Percentiles rank a stretch among this genome's conserved stretches.
Evolutionary conservation across 495 filamentous ascomycete genomes (phyloP).

Genomic region (Extremus antarcticus): DNA sequence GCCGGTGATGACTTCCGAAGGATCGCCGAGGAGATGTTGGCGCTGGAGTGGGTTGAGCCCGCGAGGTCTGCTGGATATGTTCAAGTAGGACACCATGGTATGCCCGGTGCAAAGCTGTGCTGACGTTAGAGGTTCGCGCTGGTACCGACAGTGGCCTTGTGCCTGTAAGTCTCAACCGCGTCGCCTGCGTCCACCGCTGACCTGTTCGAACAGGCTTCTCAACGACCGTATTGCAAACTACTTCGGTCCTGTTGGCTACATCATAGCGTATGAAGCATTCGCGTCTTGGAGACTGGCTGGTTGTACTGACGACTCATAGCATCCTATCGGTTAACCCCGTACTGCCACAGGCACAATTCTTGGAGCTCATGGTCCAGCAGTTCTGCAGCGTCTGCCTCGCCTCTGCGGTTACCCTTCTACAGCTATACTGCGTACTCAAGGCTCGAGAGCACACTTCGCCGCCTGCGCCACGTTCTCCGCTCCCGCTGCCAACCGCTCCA

Average conservation of each 20-base stretch:
- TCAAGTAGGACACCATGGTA: neutral
- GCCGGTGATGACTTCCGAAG: neutral
- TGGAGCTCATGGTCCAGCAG: neutral
- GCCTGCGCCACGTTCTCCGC: neutral
- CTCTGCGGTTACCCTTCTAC: neutral
- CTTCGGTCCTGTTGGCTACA: neutral
- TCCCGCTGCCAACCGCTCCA: neutral
- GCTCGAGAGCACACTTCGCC: neutral
- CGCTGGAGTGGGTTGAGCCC: neutral
- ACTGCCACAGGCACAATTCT: neutral
- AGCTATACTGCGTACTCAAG: neutral
- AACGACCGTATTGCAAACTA: neutral
- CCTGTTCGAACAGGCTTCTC: too few relatives aligned
- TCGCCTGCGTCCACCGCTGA: too few relatives aligned
- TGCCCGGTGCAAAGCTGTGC: neutral
- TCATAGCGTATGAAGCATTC: too few relatives aligned
- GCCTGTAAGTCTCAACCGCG: too few relatives aligned
- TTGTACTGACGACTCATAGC: too few relatives aligned
- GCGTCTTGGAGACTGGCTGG: too few relatives aligned
- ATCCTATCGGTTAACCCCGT: neutral
- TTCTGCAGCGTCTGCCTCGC: neutral
- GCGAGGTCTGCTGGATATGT: neutral
- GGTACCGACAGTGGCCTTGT: neutral
- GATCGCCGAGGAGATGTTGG: neutral
- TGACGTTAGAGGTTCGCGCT: neutral